phyloP scores from a whole-genome alignment of 495 filamentous ascomycete species.

The Aspergillus bertholletiae region DNA sequence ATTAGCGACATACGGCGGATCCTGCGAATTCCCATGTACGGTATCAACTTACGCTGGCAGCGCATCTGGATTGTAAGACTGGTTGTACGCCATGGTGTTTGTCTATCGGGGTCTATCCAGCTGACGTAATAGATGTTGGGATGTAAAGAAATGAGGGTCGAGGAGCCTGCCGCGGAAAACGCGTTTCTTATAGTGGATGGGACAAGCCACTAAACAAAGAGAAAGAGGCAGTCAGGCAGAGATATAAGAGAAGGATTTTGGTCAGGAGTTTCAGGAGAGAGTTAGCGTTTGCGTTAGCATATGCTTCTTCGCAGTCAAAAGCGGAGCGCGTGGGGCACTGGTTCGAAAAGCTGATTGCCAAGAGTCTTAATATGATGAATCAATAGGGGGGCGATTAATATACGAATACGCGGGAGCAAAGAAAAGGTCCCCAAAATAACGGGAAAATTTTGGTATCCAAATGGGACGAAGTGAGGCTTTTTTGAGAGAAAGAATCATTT shows the following conservation, averaged over 20 bases:
- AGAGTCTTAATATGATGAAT: not conserved
- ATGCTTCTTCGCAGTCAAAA: not conserved
- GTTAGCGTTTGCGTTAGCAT: not conserved
- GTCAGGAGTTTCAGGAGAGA: conserved; percentile 1
- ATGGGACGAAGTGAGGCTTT: not conserved
- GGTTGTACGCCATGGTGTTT: conserved; percentile 84
- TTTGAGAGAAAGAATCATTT: not conserved
- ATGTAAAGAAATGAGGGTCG: not conserved
- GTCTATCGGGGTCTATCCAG: conserved; percentile 4
- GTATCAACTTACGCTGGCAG: conserved; percentile 78
- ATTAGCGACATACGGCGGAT: conserved; percentile 3
- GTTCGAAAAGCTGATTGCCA: not conserved
- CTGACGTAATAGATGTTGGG: conserved; percentile 25
- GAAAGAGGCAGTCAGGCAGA: not conserved
- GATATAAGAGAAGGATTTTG: not conserved
- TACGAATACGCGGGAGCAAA: not conserved
- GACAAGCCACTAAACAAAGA: not conserved
- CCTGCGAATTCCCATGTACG: no score
- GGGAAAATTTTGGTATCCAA: not conserved
- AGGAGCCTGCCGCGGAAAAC: not conserved
- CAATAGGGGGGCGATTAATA: not conserved
- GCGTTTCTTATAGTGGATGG: not conserved
- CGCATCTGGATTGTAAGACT: conserved; percentile 90
- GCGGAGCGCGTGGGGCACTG: not conserved
- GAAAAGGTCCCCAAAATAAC: no score